Conservation (phyloP, 495 filamentous ascomycete genomes). For the Letharia columbiana region DNA sequence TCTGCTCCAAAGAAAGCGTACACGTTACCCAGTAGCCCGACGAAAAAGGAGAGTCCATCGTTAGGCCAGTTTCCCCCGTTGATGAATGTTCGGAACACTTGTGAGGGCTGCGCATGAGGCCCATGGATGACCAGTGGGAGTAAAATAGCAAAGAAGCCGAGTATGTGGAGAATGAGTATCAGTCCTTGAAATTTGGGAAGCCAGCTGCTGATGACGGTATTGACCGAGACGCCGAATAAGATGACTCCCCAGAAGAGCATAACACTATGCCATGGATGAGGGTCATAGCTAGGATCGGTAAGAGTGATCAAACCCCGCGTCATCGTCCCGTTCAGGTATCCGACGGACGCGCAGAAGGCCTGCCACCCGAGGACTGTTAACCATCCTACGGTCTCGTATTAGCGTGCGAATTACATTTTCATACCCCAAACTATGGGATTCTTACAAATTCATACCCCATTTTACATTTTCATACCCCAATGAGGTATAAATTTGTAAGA, state of each 20-base stretch:
- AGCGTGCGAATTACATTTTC: too few species aligned
- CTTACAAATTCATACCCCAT: too few species aligned
- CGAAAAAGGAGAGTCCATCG: too few species aligned
- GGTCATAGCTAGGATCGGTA: constrained; percentile 29
- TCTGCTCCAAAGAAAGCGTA: too few species aligned
- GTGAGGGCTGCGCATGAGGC: too few species aligned
- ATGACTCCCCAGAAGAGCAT: constrained; percentile 37
- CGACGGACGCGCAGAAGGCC: constrained; percentile 15
- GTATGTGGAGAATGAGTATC: constrained; percentile 41
- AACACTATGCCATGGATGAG: constrained; percentile 34
- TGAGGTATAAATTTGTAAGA: too few species aligned
- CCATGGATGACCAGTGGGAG: too few species aligned
- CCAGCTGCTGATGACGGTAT: constrained; percentile 31
- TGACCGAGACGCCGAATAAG: constrained; percentile 33
- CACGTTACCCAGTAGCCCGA: too few species aligned
- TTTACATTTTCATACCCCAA: too few species aligned
- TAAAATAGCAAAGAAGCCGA: constrained; percentile 29
- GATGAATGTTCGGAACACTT: too few species aligned
- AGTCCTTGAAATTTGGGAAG: constrained; percentile 38
- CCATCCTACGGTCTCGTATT: constrained; percentile 26
- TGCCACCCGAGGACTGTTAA: constrained; percentile 39
- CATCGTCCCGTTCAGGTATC: constrained; percentile 33
- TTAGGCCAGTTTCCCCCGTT: too few species aligned
- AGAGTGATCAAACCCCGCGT: constrained; percentile 36
- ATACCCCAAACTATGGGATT: too few species aligned